Evolutionary conservation across 768 basidiomycete species (phyloP).

Genomic region (Lactarius psammicola): DNA sequence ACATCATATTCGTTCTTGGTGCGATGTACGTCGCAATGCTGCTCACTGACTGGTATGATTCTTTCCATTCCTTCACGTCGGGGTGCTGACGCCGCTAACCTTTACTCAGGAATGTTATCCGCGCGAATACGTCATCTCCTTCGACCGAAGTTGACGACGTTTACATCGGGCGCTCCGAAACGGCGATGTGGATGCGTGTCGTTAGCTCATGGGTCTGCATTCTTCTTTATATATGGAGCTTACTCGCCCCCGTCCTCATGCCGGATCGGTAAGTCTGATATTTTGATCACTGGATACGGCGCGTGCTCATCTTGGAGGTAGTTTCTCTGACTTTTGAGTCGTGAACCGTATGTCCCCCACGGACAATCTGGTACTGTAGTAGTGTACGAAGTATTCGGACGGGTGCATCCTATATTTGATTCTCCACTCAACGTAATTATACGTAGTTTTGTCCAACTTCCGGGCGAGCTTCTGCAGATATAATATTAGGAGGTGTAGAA

Average conservation of each 20-base stretch:
- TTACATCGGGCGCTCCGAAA: conserved; percentile 92
- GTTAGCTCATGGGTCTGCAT: conserved; percentile 96
- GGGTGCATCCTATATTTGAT: conserved; percentile 9
- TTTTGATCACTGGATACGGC: not conserved
- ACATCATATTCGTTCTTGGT: conserved; percentile 92
- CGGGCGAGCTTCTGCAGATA: not conserved
- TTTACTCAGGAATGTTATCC: conserved; percentile 67
- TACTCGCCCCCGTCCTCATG: conserved; percentile 85
- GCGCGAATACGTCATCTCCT: conserved; percentile 40
- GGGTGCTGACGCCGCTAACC: conserved; percentile 1
- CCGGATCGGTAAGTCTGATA: conserved; percentile 71
- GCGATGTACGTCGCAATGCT: conserved; percentile 98
- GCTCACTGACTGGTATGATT: conserved; percentile 89
- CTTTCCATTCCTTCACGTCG: conserved; percentile 13
- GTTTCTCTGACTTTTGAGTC: conserved; percentile 18
- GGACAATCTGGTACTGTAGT: not conserved
- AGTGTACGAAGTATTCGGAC: conserved; percentile 10
- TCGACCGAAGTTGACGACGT: conserved; percentile 64
- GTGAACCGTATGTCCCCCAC: not conserved
- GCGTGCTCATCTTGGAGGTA: conserved; percentile 5
- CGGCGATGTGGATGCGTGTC: conserved; percentile 99
- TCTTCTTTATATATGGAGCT: conserved; percentile 79
- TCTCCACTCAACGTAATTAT: not conserved
- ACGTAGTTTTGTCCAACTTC: conserved; percentile 1
- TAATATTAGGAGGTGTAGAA: not conserved